Evolutionary conservation across 2,329 filamentous ascomycete species (phyloP), one percentile per base, ranked within the genome.

Genomic region (Ceratocystis smalleyi): DNA sequence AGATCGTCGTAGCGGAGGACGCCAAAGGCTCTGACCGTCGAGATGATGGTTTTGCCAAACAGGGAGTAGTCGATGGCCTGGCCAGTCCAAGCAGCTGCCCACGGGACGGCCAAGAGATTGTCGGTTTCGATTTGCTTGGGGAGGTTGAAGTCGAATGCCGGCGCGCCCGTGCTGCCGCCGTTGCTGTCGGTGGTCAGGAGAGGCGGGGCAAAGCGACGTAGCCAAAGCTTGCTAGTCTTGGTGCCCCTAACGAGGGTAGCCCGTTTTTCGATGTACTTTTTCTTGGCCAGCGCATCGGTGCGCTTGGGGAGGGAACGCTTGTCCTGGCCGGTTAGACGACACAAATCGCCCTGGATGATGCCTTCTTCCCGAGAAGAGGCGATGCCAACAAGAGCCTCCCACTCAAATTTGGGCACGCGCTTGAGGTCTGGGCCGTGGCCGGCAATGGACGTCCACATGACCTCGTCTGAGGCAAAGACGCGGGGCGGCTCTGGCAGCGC

Each of bases 151-250:
- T 64, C 65, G 35, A 62, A 64, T 5, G 71, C 70, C 12, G 70
- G 67, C 63, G 71, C 62, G 64, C 51, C 65, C 12, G 43, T 59
- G 10, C 19, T 43, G 5, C 59, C 30, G 10, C 47, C 62, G 3
- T 24, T 7, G 69, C 67, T 19, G 30, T 65, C 47, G 3, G 64
- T 73, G 67, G 74, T 76, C 43, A 73, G 72, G 51, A 77, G 73
- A 10, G 74, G 73, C 35, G 77, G 81, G 0, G 81, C 78, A 69
- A 83, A 84, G 32, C 76, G 74, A 57, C 78, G 77, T 59, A 85
- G 76, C 79, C 82, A 85, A 63, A 85, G 74, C 70, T 83, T 83
- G 74, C 82, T 85, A 1, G 83, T 84, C 69, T 83, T 83, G 65
- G 78, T 81, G 45, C 81, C 81, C 61, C 79, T 76, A 10, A 83